These are phyloP conservation scores for Hypomontagnella monticulosa DNA, from an alignment of 495 filamentous ascomycete genomes.

Conservation along the genomic window DNA sequence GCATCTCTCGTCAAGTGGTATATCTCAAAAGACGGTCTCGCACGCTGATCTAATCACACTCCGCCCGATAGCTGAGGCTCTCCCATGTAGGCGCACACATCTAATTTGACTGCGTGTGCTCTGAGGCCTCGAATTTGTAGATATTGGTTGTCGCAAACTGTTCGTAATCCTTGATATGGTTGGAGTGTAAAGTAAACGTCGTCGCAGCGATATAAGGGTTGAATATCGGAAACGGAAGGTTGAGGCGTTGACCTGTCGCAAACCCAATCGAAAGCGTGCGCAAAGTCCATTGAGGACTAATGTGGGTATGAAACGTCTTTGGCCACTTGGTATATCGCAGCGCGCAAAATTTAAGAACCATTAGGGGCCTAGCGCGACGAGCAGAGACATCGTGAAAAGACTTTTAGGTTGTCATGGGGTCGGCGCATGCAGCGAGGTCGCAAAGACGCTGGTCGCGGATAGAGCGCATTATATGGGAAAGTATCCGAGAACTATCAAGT, in stretches of 20 bases:
- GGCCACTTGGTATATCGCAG: constrained; percentile 5
- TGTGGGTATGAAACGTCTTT: neutral
- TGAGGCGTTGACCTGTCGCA: neutral
- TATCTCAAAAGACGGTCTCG: neutral
- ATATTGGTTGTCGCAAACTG: neutral
- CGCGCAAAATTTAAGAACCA: neutral
- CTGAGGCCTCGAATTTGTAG: neutral
- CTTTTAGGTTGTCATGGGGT: constrained; percentile 1
- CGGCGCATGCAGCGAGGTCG: constrained; percentile 28
- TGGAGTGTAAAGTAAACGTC: too few relatives aligned
- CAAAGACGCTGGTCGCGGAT: constrained; percentile 12
- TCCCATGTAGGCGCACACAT: neutral
- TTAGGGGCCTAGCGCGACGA: neutral
- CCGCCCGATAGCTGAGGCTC: neutral
- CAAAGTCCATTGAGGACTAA: neutral
- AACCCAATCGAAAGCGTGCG: constrained; percentile 25
- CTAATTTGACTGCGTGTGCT: neutral
- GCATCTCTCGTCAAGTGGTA: neutral
- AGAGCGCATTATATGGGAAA: constrained; percentile 1
- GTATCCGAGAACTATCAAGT: neutral
- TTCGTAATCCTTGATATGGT: too few relatives aligned
- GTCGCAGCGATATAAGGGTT: neutral
- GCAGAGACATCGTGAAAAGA: neutral
- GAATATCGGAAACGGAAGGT: neutral
- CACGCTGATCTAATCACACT: neutral